Base-by-base conservation (phyloP, 352 stramenopile genomes). In the Phytophthora sansomeana region DNA sequence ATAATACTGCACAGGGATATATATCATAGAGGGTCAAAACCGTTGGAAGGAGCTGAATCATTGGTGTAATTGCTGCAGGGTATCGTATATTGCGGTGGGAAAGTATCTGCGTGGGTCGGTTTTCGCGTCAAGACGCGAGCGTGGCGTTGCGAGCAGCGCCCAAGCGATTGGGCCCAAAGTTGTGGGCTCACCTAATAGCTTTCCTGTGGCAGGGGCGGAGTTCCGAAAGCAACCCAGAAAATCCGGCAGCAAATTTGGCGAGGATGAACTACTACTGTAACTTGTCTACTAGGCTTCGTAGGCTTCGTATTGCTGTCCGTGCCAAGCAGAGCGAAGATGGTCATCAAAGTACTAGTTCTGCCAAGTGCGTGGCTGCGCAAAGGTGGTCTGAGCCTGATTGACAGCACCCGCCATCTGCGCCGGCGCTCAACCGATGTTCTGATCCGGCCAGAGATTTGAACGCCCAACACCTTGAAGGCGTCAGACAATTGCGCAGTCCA, bases 171-270 rank as follows among this genome's bases (percentile, higher is more conserved):
- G 13, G 30, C 7, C 13, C 1, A 35, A 35, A 11, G 19, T 42
- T 43, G 54, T 42, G 44, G 55, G 44, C 47, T 51, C 54, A 46
- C 14, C 19, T 43, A 5, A n/a, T 24, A 43, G 14, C 35, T 41
- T 21, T 61, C 16, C 9, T 24, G 21, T 24, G 21, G 21, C 21
- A 24, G 21, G 21, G 21, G 21, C 21, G 21, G 53, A 48, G 53
- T 69, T 69, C 36, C 51, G 13, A 46, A 63, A 58, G 30, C 35
- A 69, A 69, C 52, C 54, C 61, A 43, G 21, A 58, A 69, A 70
- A 70, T 70, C 62, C 60, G 42, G 50, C 30, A 10, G n/a, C 28
- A 42, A 21, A 24, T 24, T 24, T 24, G 21, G 21, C 21, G 21
- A 24, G 3, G 21, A 24, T 24, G 21, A 24, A 24, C 21, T 24